These are phyloP conservation scores for Actinomucor elegans DNA, from an alignment of 371 early-diverging fungal species.

Conservation along the genomic window DNA sequence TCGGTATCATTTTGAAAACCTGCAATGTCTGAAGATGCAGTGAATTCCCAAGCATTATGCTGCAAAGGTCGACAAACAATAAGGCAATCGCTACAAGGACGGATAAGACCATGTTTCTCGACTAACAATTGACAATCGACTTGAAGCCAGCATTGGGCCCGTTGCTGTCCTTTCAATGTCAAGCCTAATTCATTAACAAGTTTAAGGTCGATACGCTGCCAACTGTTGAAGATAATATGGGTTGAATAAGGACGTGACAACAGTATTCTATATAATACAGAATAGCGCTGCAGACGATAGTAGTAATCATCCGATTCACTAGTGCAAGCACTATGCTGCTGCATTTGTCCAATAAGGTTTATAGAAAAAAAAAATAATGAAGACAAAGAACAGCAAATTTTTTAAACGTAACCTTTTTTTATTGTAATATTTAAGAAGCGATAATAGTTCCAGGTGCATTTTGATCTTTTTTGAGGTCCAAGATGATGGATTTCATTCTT, in stretches of 20 bases:
- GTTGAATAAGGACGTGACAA: slow-evolving; percentile 14
- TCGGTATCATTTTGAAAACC: slow-evolving; percentile 11
- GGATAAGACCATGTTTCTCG: background rate
- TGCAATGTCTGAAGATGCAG: slow-evolving; percentile 1
- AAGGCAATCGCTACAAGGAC: background rate
- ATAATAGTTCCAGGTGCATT: slow-evolving; percentile 75
- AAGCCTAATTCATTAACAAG: slow-evolving; percentile 40
- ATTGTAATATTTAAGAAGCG: background rate
- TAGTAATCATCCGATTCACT: slow-evolving; percentile 16
- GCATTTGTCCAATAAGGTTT: too few relatives aligned
- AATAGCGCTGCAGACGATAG: slow-evolving; percentile 20
- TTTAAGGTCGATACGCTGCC: slow-evolving; percentile 38
- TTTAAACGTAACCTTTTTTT: too few relatives aligned
- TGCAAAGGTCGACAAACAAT: slow-evolving; percentile 26
- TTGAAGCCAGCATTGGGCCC: slow-evolving; percentile 12
- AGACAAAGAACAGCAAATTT: background rate
- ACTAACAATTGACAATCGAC: slow-evolving; percentile 17
- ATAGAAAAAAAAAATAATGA: background rate
- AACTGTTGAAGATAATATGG: slow-evolving; percentile 14
- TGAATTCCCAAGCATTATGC: slow-evolving; percentile 32
- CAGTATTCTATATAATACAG: slow-evolving; percentile 25
- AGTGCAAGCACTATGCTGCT: too few relatives aligned
- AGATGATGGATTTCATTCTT: slow-evolving; percentile 80
- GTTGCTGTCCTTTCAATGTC: slow-evolving; percentile 7
- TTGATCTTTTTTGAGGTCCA: slow-evolving; percentile 75